phyloP scores from a whole-genome alignment of 2,329 filamentous ascomycete species.

The Neobulgaria alba region DNA sequence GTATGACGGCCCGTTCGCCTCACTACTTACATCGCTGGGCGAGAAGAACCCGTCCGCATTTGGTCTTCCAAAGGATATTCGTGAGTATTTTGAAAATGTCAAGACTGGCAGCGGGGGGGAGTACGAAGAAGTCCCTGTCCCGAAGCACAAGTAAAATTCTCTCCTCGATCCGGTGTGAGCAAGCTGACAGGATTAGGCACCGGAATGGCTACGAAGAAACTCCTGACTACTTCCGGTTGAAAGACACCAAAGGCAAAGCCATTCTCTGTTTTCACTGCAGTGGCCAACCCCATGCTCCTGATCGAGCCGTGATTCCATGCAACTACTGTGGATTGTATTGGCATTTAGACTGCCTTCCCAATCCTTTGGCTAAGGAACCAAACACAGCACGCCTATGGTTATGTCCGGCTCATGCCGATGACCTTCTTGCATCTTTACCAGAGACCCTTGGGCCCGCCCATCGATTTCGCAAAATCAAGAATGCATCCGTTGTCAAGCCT shows the following conservation, averaged over 20 bases:
- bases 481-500: slow-evolving; percentile 42
- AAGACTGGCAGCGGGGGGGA: slow-evolving; percentile 67
- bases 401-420: slow-evolving; percentile 80
- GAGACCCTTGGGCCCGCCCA: slow-evolving; percentile 49
- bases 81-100: slow-evolving; percentile 73
- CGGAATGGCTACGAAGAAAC: slow-evolving; percentile 46
- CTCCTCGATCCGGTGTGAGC: not conserved
- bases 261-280: slow-evolving; percentile 75
- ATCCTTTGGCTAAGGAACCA: slow-evolving; percentile 68
- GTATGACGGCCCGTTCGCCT: slow-evolving; percentile 45
- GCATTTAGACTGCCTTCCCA: slow-evolving; percentile 85
- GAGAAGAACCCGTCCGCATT: slow-evolving; percentile 65
- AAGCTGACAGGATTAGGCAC: slow-evolving; percentile 31
- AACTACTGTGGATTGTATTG: slow-evolving; percentile 74
- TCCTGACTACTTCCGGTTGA: slow-evolving; percentile 59
- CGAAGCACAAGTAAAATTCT: slow-evolving; percentile 49
- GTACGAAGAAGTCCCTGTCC: slow-evolving; percentile 60
- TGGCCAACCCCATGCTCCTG: slow-evolving; percentile 48
- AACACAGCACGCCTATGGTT: slow-evolving; percentile 67
- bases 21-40: slow-evolving; percentile 56
- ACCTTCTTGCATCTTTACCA: slow-evolving; percentile 56
- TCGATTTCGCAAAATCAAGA: slow-evolving; percentile 52
- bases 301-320: slow-evolving; percentile 73
- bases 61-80: slow-evolving; percentile 59
- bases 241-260: slow-evolving; percentile 63